A percentile compares a stretch with the other conserved stretches of the same genome.
Conservation (phyloP, 805 yeast genomes). For the Kurtzmaniella fragi region DNA sequence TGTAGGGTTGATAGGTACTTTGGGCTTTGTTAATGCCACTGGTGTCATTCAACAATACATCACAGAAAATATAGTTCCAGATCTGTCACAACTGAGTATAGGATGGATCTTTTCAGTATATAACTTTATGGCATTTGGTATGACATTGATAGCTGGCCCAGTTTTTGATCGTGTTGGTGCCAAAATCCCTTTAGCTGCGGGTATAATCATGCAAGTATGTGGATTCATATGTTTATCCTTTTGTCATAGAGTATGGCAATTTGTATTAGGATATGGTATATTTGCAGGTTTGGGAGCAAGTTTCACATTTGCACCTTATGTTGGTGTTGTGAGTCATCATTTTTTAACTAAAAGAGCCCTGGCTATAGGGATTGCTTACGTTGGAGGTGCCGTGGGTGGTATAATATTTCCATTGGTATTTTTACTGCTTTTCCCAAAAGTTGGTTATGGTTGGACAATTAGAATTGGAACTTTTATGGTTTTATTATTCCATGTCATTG, state of each 20-base stretch:
- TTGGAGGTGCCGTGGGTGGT: slow-evolving; percentile 31
- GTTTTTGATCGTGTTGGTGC: slow-evolving; percentile 22
- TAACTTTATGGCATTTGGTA: slow-evolving; percentile 20
- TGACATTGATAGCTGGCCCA: slow-evolving; percentile 20
- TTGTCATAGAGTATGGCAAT: slow-evolving; percentile 17
- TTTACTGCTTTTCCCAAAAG: slow-evolving; percentile 16
- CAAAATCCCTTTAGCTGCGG: slow-evolving; percentile 15
- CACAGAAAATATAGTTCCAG: slow-evolving; percentile 8
- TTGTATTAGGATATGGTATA: slow-evolving; percentile 19
- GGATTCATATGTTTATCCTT: slow-evolving; percentile 20
- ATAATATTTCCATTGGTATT: slow-evolving; percentile 23
- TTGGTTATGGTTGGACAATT: slow-evolving; percentile 29
- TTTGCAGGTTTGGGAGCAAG: slow-evolving; percentile 20
- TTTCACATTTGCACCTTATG: slow-evolving; percentile 19
- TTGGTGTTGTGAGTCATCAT: slow-evolving; percentile 22
- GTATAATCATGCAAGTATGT: slow-evolving; percentile 11
- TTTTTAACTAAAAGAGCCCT: slow-evolving; percentile 17
- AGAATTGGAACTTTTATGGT: slow-evolving; percentile 19
- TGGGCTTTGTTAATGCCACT: slow-evolving; percentile 21
- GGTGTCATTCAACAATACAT: slow-evolving; percentile 22
- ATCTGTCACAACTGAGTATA: slow-evolving; percentile 11
- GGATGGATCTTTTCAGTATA: slow-evolving; percentile 27
- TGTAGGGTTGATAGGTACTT: slow-evolving; percentile 18
- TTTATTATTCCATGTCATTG: slow-evolving; percentile 11
- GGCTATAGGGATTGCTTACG: slow-evolving; percentile 23